These are phyloP conservation scores for Arabidopsis hybrid DNA, from an alignment of 441 rosid species.

Conservation along the genomic window DNA sequence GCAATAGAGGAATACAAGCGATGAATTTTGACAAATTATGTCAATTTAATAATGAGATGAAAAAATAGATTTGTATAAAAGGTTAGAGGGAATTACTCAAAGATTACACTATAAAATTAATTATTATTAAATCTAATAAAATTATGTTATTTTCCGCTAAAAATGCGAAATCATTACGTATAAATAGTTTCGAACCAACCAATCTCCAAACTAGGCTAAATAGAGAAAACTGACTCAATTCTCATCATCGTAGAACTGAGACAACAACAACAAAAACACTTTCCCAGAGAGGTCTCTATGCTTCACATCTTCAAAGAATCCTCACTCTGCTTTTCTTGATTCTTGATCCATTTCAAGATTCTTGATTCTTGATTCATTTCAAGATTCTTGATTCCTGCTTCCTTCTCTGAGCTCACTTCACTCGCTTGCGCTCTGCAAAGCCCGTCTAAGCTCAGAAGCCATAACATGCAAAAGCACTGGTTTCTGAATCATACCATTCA, in stretches of 20 bases:
- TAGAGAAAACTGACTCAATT: not conserved
- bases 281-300: constrained; percentile 15
- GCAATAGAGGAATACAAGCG: not conserved
- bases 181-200: constrained; percentile 25
- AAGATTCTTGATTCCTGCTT: constrained; percentile 20
- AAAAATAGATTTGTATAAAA: not conserved
- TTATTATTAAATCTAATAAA: constrained; percentile 11
- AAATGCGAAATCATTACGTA: constrained; percentile 35
- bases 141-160: constrained; percentile 16
- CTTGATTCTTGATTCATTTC: constrained; percentile 17
- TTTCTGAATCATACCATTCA: constrained; percentile 75
- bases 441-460: constrained; percentile 70
- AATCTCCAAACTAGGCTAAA: constrained; percentile 31
- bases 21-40: not conserved
- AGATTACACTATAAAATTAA: constrained; percentile 17
- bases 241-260: constrained; percentile 25
- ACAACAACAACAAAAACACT: constrained; percentile 28
- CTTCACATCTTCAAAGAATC: constrained; percentile 29
- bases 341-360: not conserved
- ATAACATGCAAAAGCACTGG: constrained; percentile 66
- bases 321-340: not conserved
- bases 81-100: not conserved
- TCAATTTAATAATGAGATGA: not conserved
- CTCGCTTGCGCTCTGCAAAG: constrained; percentile 60
- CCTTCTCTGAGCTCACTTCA: constrained; percentile 33